phyloP scores from a whole-genome alignment of 768 basidiomycete species.

The Rhizopogon vesiculosus region DNA sequence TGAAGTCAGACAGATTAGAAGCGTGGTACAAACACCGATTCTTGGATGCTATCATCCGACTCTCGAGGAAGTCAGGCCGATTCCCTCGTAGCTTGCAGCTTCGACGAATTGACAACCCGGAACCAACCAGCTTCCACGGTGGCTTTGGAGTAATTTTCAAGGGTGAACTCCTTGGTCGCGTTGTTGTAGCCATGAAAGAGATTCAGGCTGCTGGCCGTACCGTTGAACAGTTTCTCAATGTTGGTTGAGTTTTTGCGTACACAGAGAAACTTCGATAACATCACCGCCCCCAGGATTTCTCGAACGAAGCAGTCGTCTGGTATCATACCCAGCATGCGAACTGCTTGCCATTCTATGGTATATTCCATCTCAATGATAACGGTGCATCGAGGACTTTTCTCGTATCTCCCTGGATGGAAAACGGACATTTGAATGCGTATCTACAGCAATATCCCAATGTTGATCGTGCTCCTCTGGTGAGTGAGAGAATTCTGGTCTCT shows the following conservation, averaged over 20 bases:
- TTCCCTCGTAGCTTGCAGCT: slow-evolving; percentile 25
- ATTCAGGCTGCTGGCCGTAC: slow-evolving; percentile 11
- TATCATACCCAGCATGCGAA: slow-evolving; percentile 23
- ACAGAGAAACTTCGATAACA: slow-evolving; percentile 11
- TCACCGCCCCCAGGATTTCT: slow-evolving; percentile 19
- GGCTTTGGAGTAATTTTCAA: slow-evolving; percentile 17
- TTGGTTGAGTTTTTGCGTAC: slow-evolving; percentile 9
- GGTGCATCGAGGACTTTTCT: slow-evolving; percentile 13
- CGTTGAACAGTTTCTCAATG: slow-evolving; percentile 21
- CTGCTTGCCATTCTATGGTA: slow-evolving; percentile 27
- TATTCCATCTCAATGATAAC: slow-evolving; percentile 7
- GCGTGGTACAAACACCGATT: slow-evolving; percentile 24
- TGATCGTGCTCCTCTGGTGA: slow-evolving; percentile 29
- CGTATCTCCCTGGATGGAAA: slow-evolving; percentile 22
- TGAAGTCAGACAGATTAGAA: slow-evolving; percentile 16
- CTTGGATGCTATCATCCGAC: slow-evolving; percentile 22
- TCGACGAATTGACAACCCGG: slow-evolving; percentile 8
- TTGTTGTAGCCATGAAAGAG: slow-evolving; percentile 26
- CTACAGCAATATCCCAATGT: slow-evolving; percentile 19
- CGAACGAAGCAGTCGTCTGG: slow-evolving; percentile 26
- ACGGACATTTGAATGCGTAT: slow-evolving; percentile 24
- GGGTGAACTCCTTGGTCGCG: slow-evolving; percentile 19
- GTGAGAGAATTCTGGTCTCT: slow-evolving; percentile 1
- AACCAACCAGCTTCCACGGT: slow-evolving; percentile 15
- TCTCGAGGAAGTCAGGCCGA: slow-evolving; percentile 23